Percentiles rank a stretch among this genome's conserved stretches.
Evolutionary conservation across 2,329 filamentous ascomycete species (phyloP).

Genomic region (Capronia americana): DNA sequence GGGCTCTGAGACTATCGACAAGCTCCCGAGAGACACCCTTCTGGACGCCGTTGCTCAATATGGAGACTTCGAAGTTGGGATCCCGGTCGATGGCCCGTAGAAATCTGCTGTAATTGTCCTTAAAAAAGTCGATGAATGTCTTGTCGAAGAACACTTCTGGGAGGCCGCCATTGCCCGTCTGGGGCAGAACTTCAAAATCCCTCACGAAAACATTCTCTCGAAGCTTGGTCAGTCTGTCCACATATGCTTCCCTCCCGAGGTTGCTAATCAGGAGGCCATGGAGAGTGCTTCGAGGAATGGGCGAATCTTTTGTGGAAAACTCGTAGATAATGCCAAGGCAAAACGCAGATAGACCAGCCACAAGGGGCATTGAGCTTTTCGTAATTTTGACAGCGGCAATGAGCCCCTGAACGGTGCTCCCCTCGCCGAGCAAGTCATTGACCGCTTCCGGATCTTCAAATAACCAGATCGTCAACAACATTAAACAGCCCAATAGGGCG

Average conservation of each 20-base stretch:
- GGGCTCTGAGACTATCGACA: constrained; percentile 80
- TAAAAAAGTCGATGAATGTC: constrained; percentile 89
- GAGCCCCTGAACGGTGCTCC: constrained; percentile 86
- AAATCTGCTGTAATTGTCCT: constrained; percentile 91
- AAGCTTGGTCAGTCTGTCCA: constrained; percentile 78
- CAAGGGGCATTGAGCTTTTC: constrained; percentile 66
- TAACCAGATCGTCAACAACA: constrained; percentile 86
- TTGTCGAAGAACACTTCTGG: constrained; percentile 86
- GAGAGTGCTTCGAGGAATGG: constrained; percentile 79
- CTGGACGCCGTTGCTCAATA: constrained; percentile 78
- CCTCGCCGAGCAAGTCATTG: constrained; percentile 90
- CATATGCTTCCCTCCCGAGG: constrained; percentile 84
- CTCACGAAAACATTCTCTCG: constrained; percentile 79
- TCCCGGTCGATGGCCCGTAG: constrained; percentile 87
- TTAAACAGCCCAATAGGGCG: constrained; percentile 82
- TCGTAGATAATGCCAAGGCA: constrained; percentile 90
- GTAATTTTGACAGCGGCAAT: constrained; percentile 74
- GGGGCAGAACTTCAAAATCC: constrained; percentile 86
- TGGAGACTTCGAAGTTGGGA: constrained; percentile 82
- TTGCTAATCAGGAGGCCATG: constrained; percentile 77
- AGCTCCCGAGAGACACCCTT: constrained; percentile 93
- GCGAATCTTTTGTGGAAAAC: constrained; percentile 96
- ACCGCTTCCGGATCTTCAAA: constrained; percentile 92
- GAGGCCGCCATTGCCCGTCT: constrained; percentile 63
- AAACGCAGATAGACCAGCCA: constrained; percentile 83